Percentiles rank a stretch among this genome's conserved stretches.
phyloP scores from a whole-genome alignment of 2,329 filamentous ascomycete species.

The Davidsoniella virescens region DNA sequence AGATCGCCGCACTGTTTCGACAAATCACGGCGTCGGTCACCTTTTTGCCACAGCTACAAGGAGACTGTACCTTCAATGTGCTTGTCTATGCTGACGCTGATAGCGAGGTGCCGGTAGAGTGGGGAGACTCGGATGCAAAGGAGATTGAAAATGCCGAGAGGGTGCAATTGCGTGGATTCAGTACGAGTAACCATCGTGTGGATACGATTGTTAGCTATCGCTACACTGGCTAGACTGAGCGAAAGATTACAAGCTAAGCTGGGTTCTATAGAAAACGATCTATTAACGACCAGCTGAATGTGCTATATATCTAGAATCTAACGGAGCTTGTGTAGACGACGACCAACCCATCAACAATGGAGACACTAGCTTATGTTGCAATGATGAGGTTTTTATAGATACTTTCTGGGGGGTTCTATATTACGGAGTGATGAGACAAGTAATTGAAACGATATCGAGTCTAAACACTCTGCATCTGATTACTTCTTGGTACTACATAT shows the following conservation, averaged over 20 bases:
- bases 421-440: no score
- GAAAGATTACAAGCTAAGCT: background rate
- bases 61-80: slow-evolving; percentile 97
- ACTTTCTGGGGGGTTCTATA: no score
- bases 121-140: slow-evolving; percentile 96
- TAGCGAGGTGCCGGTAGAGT: slow-evolving; percentile 91
- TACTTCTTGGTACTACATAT: no score
- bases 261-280: no score
- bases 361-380: no score
- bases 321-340: no score
- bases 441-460: no score
- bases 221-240: slow-evolving; percentile 6
- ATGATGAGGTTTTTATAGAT: no score
- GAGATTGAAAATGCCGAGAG: slow-evolving; percentile 91
- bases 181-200: slow-evolving; percentile 83
- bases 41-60: slow-evolving; percentile 75
- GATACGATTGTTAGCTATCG: slow-evolving; percentile 87
- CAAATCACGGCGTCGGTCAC: slow-evolving; percentile 97
- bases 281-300: no score
- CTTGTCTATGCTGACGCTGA: slow-evolving; percentile 95
- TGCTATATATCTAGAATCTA: no score
- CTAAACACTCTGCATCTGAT: no score
- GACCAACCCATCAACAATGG: no score
- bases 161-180: slow-evolving; percentile 89
- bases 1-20: slow-evolving; percentile 92